A percentile compares a stretch with the other conserved stretches of the same genome.
phyloP scores from a whole-genome alignment of 192 early-diverging fungal genomes.

The Linderina pennispora region DNA sequence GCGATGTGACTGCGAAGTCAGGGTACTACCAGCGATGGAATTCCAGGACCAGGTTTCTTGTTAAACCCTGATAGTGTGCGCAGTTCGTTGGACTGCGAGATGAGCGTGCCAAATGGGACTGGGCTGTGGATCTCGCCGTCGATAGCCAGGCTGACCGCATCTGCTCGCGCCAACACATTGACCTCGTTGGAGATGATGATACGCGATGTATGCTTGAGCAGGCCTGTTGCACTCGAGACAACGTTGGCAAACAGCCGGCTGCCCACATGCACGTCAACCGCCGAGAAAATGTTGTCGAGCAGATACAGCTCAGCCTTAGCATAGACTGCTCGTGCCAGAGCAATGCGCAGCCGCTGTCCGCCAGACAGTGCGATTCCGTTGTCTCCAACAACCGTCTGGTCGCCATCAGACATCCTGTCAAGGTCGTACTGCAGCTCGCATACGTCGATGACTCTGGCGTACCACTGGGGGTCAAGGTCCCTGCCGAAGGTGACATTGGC shows the following conservation, averaged over 20 bases:
- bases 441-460: slow-evolving; percentile 1
- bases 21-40: too few relatives aligned
- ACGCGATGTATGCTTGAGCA: slow-evolving; percentile 39
- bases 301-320: slow-evolving; percentile 60
- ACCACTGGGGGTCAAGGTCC: slow-evolving; percentile 24
- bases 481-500: slow-evolving; percentile 36
- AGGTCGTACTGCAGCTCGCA: slow-evolving; percentile 34
- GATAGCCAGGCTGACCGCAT: not conserved
- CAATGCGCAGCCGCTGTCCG: slow-evolving; percentile 61
- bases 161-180: slow-evolving; percentile 38
- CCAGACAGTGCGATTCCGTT: slow-evolving; percentile 53
- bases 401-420: slow-evolving; percentile 11
- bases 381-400: slow-evolving; percentile 51
- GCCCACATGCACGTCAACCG: slow-evolving; percentile 56
- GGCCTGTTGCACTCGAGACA: slow-evolving; percentile 50
- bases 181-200: slow-evolving; percentile 50
- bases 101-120: too few relatives aligned
- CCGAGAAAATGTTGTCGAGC: slow-evolving; percentile 62
- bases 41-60: too few relatives aligned
- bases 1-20: too few relatives aligned
- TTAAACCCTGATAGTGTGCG: too few relatives aligned
- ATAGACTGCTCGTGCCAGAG: slow-evolving; percentile 68
- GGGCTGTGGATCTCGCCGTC: too few relatives aligned
- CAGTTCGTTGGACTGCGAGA: too few relatives aligned
- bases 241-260: slow-evolving; percentile 51